Conservation (phyloP, 2,329 filamentous ascomycete species). For the Coniella vitis region DNA sequence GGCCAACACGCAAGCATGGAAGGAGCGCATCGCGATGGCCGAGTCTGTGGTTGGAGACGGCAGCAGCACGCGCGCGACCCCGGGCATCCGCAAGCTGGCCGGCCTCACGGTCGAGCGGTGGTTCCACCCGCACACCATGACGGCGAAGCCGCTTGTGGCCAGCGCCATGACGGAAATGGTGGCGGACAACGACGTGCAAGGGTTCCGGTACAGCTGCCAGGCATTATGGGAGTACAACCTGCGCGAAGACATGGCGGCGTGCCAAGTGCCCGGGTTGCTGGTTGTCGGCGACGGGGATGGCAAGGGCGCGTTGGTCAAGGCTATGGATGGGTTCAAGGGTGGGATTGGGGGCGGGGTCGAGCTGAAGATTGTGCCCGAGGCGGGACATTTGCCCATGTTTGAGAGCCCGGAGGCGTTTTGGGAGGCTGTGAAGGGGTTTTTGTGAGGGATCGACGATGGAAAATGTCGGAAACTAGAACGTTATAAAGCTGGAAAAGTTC, state of each 20-base stretch:
- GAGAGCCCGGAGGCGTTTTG: constrained; percentile 67
- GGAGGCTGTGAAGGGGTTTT: constrained; percentile 51
- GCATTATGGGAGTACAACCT: constrained; percentile 69
- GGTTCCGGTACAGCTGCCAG: constrained; percentile 61
- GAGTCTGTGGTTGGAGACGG: constrained; percentile 43
- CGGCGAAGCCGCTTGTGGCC: constrained; percentile 38
- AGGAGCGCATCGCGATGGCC: constrained; percentile 63
- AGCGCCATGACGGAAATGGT: constrained; percentile 63
- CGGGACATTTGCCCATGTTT: constrained; percentile 80
- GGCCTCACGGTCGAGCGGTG: constrained; percentile 66
- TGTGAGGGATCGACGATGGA: constrained; percentile 29
- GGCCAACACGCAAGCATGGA: constrained; percentile 73
- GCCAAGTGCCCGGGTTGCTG: constrained; percentile 56
- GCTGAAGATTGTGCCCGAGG: constrained; percentile 58
- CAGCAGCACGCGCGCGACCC: too few species aligned
- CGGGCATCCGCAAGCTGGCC: constrained; percentile 60
- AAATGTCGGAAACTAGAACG: not conserved
- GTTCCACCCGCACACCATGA: constrained; percentile 58
- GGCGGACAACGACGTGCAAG: constrained; percentile 58
- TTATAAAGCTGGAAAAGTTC: too few species aligned
- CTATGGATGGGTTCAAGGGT: constrained; percentile 68
- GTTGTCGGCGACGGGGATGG: constrained; percentile 70
- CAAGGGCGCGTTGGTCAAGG: constrained; percentile 62
- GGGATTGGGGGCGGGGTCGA: constrained; percentile 50
- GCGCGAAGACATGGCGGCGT: constrained; percentile 45